Base-by-base conservation (phyloP, 805 yeast species). In the Suhomyces kilbournensis region DNA sequence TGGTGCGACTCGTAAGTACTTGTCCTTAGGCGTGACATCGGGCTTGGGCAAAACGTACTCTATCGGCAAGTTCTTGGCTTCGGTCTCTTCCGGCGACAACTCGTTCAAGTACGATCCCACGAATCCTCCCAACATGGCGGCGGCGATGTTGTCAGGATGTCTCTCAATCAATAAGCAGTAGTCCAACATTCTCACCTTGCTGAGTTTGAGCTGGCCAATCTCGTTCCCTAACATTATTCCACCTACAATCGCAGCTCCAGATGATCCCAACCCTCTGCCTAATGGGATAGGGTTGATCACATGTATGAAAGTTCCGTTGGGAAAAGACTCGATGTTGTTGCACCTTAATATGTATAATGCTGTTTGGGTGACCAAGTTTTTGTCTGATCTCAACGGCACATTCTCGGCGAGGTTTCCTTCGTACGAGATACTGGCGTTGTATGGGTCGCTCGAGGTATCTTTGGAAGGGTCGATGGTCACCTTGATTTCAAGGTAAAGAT, bases 41-140 rank as follows among this genome's bases (percentile, higher is more conserved):
- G 88, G 86, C 59, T 82, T 85, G 25, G 96, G 96, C 56, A 94
- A 77, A 4, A 94, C 91, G 60, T 86, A 88, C 50, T 88, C 84
- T 52, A 94, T 75, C 40, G 97, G 97, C 51, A 90, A 88, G 66
- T 86, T 91, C 57, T 88, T 87, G 49, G 88, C 81, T 53, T 78
- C 84, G 58, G 80, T 77, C 59, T 92, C 97, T 40, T 82, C 79
- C 3, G 85, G 83, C 32, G 84, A 76, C 53, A 94, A 74, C 56
- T 89, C 96, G 62, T 96, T 82, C 64, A 94, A 79, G 70, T 88
- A 94, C 3, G 97, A 90, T 44, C 99, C 99, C 42, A 92, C 97
- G 69, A 94, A 94, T 1, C 99, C 97, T 54, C 99, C 99, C 85
- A 92, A 87, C 97, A 94, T 90, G 35, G 99, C 97, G 30, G 99